Evolutionary conservation across 225 moss, liverwort and hornwort species (phyloP), one percentile per base, ranked within the genome.

Genomic region (Neckera pumila): DNA sequence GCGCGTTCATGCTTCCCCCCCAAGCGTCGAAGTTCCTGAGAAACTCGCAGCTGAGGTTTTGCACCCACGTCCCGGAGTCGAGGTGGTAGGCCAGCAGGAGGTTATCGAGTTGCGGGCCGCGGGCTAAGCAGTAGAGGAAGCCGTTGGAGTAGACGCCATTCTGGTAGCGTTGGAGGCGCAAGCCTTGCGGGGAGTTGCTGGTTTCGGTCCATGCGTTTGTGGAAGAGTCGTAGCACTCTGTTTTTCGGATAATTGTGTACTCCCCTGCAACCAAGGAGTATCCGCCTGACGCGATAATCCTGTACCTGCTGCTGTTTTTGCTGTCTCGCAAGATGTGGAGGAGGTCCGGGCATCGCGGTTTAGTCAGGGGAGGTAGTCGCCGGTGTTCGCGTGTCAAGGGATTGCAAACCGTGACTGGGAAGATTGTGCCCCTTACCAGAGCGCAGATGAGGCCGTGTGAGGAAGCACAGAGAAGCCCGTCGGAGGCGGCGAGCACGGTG

Each of bases 331-430:
- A 83, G 82, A 92, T 92, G 86, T 92, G 91, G 79, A 92, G 89
- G 66, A 92, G 89, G 83, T 92, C 92, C 34, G 92, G 91, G 69
- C 90, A 92, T 27, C 92, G 90, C 59, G 92, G 91, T 40, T 91
- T 85, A 56, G 89, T 87, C 53, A 92, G 80, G 2, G 92, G 89
- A 9, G 92, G 90, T n/a, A 92, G 74, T 12, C 91, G 90, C 47
- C 89, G 82, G 86, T 92, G 89, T 36, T 92, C 89, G 60, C 86
- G 85, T 11, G 92, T 92, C 79, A 92, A 86, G 54, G 91, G 90
- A 75, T 92, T 92, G 91, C 92, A 92, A 71, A 92, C 92, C 31
- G 91, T 92, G 85, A 92, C 89, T 43, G 92, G 90, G 85, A 92
- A 92, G 83, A 89, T 91, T 59, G 92, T 91, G 82, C 92, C 91